Evolutionary conservation across 2,329 filamentous ascomycete species (phyloP).

Genomic region (Exophiala viscosa): DNA sequence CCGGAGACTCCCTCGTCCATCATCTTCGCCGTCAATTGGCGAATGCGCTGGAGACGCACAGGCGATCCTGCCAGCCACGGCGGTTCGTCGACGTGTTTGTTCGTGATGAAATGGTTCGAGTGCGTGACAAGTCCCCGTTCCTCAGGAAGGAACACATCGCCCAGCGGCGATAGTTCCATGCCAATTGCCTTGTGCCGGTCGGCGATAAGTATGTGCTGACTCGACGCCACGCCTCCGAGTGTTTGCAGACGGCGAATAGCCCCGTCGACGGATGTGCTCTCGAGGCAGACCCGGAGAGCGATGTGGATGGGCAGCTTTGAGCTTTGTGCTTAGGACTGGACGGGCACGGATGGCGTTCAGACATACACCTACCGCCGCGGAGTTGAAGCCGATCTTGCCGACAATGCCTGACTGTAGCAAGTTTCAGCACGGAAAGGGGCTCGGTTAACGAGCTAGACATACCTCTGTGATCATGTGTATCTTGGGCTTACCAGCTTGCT

Average conservation of each 20-base stretch:
- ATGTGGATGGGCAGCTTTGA: conserved; percentile 53
- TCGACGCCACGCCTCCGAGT: conserved; percentile 46
- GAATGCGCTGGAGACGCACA: conserved; percentile 29
- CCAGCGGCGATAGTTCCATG: conserved; percentile 42
- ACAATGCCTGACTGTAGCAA: conserved; percentile 45
- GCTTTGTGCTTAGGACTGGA: conserved; percentile 43
- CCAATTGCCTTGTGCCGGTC: conserved; percentile 45
- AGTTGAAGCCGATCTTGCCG: conserved; percentile 57
- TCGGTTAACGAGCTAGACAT: background rate
- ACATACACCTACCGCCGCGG: conserved; percentile 49
- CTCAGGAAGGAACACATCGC: conserved; percentile 32
- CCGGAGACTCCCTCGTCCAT: conserved; percentile 19
- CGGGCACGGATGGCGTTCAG: conserved; percentile 53
- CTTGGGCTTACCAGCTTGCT: conserved; percentile 40
- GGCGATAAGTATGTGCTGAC: conserved; percentile 52
- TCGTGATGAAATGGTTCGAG: conserved; percentile 43
- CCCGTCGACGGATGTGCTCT: conserved; percentile 41
- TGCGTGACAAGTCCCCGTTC: conserved; percentile 38
- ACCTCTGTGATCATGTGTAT: conserved; percentile 53
- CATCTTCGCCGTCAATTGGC: conserved; percentile 25
- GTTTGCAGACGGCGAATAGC: conserved; percentile 44
- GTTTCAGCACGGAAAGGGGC: too few species aligned
- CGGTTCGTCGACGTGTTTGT: background rate
- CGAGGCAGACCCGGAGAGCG: conserved; percentile 50
- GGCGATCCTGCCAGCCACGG: conserved; percentile 18